These are phyloP conservation scores for Yamadazyma mexicana DNA, from an alignment of 1,139 yeast species.

Conservation along the genomic window DNA sequence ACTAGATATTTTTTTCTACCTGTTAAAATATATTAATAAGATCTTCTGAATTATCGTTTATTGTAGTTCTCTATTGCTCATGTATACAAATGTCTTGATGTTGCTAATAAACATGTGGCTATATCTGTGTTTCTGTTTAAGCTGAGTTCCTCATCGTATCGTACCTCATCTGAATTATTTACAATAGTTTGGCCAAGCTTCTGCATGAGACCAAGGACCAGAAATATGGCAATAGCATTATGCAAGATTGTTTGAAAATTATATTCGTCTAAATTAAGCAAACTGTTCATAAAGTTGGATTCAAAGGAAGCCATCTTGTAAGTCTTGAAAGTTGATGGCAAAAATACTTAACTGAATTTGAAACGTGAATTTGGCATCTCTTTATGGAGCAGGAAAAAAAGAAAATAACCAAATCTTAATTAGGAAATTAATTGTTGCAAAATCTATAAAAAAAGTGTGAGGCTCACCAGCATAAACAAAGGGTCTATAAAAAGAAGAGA, in stretches of 20 bases:
- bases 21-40: conserved; percentile 5
- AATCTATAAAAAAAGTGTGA: neutral
- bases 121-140: neutral
- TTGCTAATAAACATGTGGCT: neutral
- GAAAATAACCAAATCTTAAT: too few species aligned
- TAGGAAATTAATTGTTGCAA: neutral
- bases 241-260: neutral
- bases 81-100: neutral
- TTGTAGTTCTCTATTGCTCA: neutral
- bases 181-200: neutral
- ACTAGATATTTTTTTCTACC: conserved; percentile 51
- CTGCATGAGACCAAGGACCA: neutral
- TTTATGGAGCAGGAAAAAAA: too few species aligned
- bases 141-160: neutral
- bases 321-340: too few species aligned
- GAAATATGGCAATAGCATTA: neutral
- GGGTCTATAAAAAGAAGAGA: too few species aligned
- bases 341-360: too few species aligned
- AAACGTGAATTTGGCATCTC: too few species aligned
- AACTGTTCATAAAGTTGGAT: neutral
- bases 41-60: conserved; percentile 1
- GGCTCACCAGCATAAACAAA: neutral
- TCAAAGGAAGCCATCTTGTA: too few species aligned
- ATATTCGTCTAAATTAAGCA: neutral
- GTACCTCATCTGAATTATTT: neutral